Evolutionary conservation across 1,284 basidiomycete species (phyloP), one percentile per base, ranked within the genome.

Genomic region (Flammula alnicola): DNA sequence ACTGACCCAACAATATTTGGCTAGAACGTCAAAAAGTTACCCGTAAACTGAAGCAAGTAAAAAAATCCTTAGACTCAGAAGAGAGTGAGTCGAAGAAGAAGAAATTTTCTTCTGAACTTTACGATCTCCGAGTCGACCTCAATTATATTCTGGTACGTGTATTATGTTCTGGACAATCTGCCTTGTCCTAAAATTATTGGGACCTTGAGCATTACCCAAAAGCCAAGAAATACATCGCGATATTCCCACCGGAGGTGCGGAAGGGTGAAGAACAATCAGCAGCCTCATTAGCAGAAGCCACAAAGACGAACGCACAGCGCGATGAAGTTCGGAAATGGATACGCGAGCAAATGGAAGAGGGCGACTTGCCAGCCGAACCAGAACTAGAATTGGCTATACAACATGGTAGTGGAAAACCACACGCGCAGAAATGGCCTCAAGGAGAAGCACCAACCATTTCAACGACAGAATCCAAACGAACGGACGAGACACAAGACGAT

Each of bases 11-110:
- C 32, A 31, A 17, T 44, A 7, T n/a, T 22, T 14, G n/a, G 14
- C 4, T 47, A 91, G 92, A 95, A 68, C 82, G 90, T 37, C 84
- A 91, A 70, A 95, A 95, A 63, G 79, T 93, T 8, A 61, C 78
- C 5, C 81, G 93, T 19, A 87, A 86, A 63, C 79, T 95, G 48
- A 80, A 77, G 39, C 86, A 83, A 63, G 71, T 66, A 33, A 86
- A 83, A 66, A 81, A 74, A 58, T 71, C 71, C 59, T 57, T 85
- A 7, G 62, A 68, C 8, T 61, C 66, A 8, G 62, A 64, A n/a
- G 66, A 57, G 4, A 60, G 69, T 42, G 68, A 60, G 5, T 59
- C 61, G 23, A 63, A 64, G 54, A 74, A 73, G 61, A 71, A 68
- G 46, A 68, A 75, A 59, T 64, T 85, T 2, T 74, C 82, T 52